A percentile compares a stretch with the other conserved stretches of the same genome.
These are phyloP conservation scores for Thraustochytrium sp. DNA, from an alignment of 352 stramenopile species.

Conservation along the genomic window DNA sequence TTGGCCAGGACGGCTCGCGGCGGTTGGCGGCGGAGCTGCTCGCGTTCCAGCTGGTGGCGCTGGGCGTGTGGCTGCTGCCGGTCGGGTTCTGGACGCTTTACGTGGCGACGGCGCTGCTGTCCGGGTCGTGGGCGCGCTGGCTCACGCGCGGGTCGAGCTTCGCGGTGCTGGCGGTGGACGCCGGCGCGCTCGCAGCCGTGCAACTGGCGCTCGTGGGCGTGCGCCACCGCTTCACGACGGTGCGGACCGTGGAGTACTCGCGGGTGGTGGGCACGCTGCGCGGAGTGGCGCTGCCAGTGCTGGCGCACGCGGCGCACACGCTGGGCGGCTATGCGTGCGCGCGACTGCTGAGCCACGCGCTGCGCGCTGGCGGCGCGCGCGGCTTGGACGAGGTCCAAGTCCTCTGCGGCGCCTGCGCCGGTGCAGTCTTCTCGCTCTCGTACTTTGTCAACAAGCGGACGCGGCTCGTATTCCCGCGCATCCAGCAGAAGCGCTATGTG, in stretches of 20 bases:
- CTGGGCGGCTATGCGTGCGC: background rate
- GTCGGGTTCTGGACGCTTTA: background rate
- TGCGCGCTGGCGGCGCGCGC: background rate
- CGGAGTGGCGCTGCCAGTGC: background rate
- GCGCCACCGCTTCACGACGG: background rate
- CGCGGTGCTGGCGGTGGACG: background rate
- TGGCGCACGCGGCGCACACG: background rate
- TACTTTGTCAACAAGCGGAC: background rate
- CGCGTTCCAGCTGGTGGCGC: background rate
- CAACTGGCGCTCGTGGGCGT: background rate
- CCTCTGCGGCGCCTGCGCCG: background rate
- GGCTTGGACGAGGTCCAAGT: background rate
- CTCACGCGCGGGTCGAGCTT: background rate
- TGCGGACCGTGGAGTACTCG: background rate
- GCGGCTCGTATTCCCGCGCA: background rate
- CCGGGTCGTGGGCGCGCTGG: background rate
- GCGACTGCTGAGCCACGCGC: background rate
- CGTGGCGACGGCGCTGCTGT: background rate
- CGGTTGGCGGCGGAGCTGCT: background rate
- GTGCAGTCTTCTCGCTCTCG: background rate
- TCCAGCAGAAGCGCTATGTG: background rate
- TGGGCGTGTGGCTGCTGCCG: background rate
- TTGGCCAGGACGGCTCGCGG: background rate
- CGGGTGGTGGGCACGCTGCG: background rate
- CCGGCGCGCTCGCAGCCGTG: background rate